Percentiles rank a stretch among this genome's conserved stretches.
Evolutionary conservation across 305 asterid genomes (phyloP).

Genomic region (Rubia peregrina): DNA sequence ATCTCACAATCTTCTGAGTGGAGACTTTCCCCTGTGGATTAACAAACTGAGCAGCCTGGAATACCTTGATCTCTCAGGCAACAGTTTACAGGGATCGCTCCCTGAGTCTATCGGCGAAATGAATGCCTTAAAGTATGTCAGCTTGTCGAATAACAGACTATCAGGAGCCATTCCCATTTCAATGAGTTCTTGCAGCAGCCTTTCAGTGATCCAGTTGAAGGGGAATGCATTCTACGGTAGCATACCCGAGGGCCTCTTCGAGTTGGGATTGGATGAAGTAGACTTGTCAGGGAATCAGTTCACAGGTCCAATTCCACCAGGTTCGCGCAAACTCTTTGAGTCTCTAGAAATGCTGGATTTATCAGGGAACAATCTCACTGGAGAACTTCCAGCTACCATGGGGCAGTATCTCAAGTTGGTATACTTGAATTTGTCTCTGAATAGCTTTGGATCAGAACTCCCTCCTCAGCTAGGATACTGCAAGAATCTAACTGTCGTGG

Average conservation of each 20-base stretch:
- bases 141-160: conserved; percentile 39
- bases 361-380: conserved; percentile 57
- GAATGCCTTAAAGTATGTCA: conserved; percentile 35
- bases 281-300: conserved; percentile 69
- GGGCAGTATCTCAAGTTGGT: conserved; percentile 63
- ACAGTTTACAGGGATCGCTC: conserved; percentile 44
- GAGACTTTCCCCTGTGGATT: conserved; percentile 76
- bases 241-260: conserved; percentile 55
- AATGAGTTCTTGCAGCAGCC: conserved; percentile 27
- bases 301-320: conserved; percentile 55
- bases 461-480: conserved; percentile 72
- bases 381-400: conserved; percentile 73
- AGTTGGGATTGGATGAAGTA: conserved; percentile 54
- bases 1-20: conserved; percentile 45
- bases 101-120: conserved; percentile 55
- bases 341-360: conserved; percentile 60
- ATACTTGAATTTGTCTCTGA: conserved; percentile 78
- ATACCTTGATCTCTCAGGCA: conserved; percentile 48
- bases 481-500: conserved; percentile 63
- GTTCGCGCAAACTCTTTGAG: conserved; percentile 47
- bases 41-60: conserved; percentile 40
- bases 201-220: conserved; percentile 43
- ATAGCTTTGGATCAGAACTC: conserved; percentile 57
- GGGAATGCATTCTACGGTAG: conserved; percentile 52
- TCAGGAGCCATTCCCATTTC: conserved; percentile 58